phyloP scores from a whole-genome alignment of 2,329 filamentous ascomycete genomes.

The Hypoxylon sp. region DNA sequence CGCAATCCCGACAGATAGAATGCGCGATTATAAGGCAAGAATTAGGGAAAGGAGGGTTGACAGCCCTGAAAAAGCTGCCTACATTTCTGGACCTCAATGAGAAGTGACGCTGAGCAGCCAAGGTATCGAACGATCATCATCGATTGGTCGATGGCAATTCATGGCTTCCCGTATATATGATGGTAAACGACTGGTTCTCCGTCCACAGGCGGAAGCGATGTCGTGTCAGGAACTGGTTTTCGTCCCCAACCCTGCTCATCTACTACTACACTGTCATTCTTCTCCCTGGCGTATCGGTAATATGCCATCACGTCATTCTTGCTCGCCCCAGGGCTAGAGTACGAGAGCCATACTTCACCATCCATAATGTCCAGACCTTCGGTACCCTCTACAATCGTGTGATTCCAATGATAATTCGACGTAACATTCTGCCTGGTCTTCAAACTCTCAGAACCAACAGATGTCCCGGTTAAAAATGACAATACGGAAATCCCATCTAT shows the following conservation, averaged over 20 bases:
- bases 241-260: conserved; percentile 45
- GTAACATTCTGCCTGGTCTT: conserved; percentile 52
- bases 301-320: conserved; percentile 41
- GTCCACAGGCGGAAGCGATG: conserved; percentile 43
- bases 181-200: conserved; percentile 38
- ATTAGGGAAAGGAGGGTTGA: no score
- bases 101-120: no score
- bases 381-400: conserved; percentile 53
- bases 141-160: no score
- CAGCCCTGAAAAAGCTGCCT: no score
- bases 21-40: no score
- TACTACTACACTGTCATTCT: conserved; percentile 45
- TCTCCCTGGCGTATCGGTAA: conserved; percentile 48
- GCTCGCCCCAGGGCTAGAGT: conserved; percentile 38
- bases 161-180: not conserved
- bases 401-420: conserved; percentile 54
- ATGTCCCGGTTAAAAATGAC: conserved; percentile 47
- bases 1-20: no score
- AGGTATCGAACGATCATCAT: no score
- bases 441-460: conserved; percentile 41
- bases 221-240: conserved; percentile 45
- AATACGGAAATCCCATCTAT: conserved; percentile 46
- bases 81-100: no score
- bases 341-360: conserved; percentile 53
- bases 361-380: conserved; percentile 48